phyloP scores from a whole-genome alignment of 2,329 filamentous ascomycete genomes.

The Trichoderma sp. region DNA sequence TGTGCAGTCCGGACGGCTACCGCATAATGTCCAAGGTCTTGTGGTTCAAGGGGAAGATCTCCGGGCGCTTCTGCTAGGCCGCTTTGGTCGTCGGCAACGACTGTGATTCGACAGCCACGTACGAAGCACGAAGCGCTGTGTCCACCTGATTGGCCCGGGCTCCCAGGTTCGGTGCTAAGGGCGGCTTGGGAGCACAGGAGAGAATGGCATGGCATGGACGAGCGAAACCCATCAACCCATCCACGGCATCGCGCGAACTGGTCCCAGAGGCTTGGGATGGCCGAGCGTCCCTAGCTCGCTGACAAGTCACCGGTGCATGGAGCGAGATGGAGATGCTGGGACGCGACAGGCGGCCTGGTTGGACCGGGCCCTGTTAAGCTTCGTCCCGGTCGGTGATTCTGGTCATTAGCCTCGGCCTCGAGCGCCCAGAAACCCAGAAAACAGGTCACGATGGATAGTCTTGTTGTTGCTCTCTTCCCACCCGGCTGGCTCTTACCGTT shows the following conservation, averaged over 20 bases:
- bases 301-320: conserved; percentile 9
- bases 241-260: conserved; percentile 24
- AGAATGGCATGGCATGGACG: neutral
- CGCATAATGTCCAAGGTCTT: conserved; percentile 10
- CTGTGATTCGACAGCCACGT: conserved; percentile 28
- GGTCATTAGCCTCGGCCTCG: conserved; percentile 13
- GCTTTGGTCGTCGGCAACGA: conserved; percentile 27
- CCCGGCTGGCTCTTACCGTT: conserved; percentile 16
- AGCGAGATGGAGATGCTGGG: conserved; percentile 19
- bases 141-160: conserved; percentile 27
- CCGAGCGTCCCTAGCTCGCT: conserved; percentile 18
- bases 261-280: conserved; percentile 24
- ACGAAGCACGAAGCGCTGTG: conserved; percentile 17
- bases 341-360: conserved; percentile 2
- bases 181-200: conserved; percentile 3
- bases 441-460: conserved; percentile 25
- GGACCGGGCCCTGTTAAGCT: conserved; percentile 27
- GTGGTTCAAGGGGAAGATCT: conserved; percentile 28
- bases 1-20: too few relatives aligned
- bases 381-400: conserved; percentile 25
- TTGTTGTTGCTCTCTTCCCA: neutral
- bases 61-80: conserved; percentile 30
- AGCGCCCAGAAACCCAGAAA: conserved; percentile 12
- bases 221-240: conserved; percentile 7
- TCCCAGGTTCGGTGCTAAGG: conserved; percentile 16